Percentiles rank a stretch among this genome's conserved stretches.
Evolutionary conservation across 2,329 filamentous ascomycete genomes (phyloP).

Genomic region (Ophiocordyceps robertsii): DNA sequence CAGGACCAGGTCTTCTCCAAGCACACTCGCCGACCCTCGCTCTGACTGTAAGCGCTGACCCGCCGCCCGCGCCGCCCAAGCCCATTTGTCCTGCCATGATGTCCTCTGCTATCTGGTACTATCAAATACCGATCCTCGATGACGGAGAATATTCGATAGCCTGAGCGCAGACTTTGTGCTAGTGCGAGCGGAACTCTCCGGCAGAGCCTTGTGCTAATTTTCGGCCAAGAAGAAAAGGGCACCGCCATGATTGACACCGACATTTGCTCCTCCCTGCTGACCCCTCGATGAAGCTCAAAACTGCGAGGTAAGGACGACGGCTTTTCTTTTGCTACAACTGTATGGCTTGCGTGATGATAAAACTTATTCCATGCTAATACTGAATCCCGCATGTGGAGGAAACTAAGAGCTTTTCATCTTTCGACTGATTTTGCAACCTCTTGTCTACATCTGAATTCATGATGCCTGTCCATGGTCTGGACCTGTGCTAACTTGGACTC

Average conservation of each 20-base stretch:
- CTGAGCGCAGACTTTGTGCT: slow-evolving; percentile 10
- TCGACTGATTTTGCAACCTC: slow-evolving; percentile 48
- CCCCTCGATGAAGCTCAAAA: not conserved
- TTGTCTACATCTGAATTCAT: slow-evolving; percentile 7
- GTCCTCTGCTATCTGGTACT: slow-evolving; percentile 26
- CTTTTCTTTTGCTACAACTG: slow-evolving; percentile 9
- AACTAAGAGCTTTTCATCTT: slow-evolving; percentile 74
- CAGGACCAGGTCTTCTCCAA: not conserved
- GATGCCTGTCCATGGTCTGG: slow-evolving; percentile 5
- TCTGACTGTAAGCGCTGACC: slow-evolving; percentile 5
- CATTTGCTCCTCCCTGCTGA: no score
- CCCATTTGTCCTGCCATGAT: slow-evolving; percentile 18
- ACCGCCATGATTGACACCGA: no score
- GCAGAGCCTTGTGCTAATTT: not conserved
- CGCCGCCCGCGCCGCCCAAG: not conserved
- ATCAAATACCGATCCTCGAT: slow-evolving; percentile 30
- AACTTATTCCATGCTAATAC: slow-evolving; percentile 67
- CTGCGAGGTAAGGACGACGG: slow-evolving; percentile 12
- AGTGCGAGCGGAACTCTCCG: not conserved
- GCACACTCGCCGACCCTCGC: not conserved
- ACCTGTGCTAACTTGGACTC: slow-evolving; percentile 6
- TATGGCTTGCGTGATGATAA: slow-evolving; percentile 45
- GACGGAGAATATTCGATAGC: slow-evolving; percentile 22
- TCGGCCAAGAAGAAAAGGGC: not conserved
- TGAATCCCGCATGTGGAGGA: slow-evolving; percentile 53